These are phyloP conservation scores for Calycina herbarum DNA, from an alignment of 2,329 filamentous ascomycete genomes.

Conservation along the genomic window DNA sequence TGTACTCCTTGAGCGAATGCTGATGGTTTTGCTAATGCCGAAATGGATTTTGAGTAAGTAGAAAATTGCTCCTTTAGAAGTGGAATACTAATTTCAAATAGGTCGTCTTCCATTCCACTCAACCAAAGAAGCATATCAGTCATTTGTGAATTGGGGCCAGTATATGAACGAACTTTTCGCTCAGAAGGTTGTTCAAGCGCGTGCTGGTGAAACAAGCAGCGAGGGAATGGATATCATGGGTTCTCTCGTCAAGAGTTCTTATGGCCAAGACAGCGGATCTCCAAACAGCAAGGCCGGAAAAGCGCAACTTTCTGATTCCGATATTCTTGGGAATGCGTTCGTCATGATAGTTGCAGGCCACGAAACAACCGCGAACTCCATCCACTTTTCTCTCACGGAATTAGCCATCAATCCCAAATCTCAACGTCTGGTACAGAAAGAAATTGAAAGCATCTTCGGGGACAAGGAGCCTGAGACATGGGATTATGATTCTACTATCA, in stretches of 20 bases:
- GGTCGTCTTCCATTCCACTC: slow-evolving; percentile 45
- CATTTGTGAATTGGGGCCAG: slow-evolving; percentile 56
- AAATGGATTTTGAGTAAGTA: slow-evolving; percentile 48
- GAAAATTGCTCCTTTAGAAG: neutral
- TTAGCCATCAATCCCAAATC: slow-evolving; percentile 64
- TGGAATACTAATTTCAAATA: slow-evolving; percentile 22
- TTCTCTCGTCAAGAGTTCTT: slow-evolving; percentile 50
- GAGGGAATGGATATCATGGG: slow-evolving; percentile 58
- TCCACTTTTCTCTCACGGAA: slow-evolving; percentile 69
- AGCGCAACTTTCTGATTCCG: slow-evolving; percentile 59
- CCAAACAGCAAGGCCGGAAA: slow-evolving; percentile 43
- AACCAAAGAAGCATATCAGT: slow-evolving; percentile 46
- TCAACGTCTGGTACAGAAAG: slow-evolving; percentile 66
- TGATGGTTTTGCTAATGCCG: slow-evolving; percentile 53
- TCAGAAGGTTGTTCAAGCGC: slow-evolving; percentile 49
- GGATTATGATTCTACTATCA: slow-evolving; percentile 69
- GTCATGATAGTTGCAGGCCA: slow-evolving; percentile 72
- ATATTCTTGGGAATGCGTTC: slow-evolving; percentile 73
- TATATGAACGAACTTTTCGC: slow-evolving; percentile 62
- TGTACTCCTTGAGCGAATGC: slow-evolving; percentile 53
- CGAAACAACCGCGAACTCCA: slow-evolving; percentile 74
- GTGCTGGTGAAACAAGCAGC: slow-evolving; percentile 39
- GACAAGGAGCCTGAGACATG: slow-evolving; percentile 59
- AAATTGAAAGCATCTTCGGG: slow-evolving; percentile 66
- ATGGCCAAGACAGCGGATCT: slow-evolving; percentile 33